Evolutionary conservation across 257 asterid species (phyloP), one percentile per base, ranked within the genome.

Genomic region (Plantago major): DNA sequence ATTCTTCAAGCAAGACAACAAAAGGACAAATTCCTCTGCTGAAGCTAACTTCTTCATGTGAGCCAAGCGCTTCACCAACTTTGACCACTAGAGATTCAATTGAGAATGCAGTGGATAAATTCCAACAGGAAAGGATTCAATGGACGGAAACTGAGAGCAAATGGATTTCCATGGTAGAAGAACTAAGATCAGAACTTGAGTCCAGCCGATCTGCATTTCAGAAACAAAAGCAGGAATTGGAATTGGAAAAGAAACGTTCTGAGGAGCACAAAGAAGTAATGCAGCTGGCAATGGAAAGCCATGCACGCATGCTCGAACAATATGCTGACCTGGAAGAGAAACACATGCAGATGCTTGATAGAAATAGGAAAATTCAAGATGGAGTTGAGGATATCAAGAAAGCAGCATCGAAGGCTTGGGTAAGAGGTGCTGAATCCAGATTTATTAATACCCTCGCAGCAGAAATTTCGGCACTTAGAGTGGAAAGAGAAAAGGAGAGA

Each of bases 211-310:
- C 73, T 48, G 72, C 73, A 16, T 69, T 71, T 58, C 80, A 78
- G 67, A 85, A 78, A 77, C 91, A 85, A 79, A 90, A 77, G 80
- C 91, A 85, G 66, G 97, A 85, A 75, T 73, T 93, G 52, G 84
- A 77, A 19, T 79, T 77, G 67, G 96, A 93, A 78, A 93, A 73
- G 73, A 79, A 85, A 75, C 89, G 97, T 71, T 83, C 82, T 5
- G 95, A 93, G 58, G 99, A 93, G 84, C 88, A 89, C 55, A 87
- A 85, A 76, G 99, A 93, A 79, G 99, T 97, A 62, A 84, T 93
- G 95, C 95, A 85, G 83, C 73, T 89, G 91, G 96, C 99, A 53
- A 87, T 93, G 94, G 95, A 93, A 71, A 94, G 99, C 65, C 99
- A 93, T 74, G 96, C 96, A 44, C 93, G 99, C 70, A 87, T 93